Percentiles rank a stretch among this genome's conserved stretches.
These are phyloP conservation scores for Anthostomella pinea DNA, from an alignment of 2,329 filamentous ascomycete genomes.

Conservation along the genomic window DNA sequence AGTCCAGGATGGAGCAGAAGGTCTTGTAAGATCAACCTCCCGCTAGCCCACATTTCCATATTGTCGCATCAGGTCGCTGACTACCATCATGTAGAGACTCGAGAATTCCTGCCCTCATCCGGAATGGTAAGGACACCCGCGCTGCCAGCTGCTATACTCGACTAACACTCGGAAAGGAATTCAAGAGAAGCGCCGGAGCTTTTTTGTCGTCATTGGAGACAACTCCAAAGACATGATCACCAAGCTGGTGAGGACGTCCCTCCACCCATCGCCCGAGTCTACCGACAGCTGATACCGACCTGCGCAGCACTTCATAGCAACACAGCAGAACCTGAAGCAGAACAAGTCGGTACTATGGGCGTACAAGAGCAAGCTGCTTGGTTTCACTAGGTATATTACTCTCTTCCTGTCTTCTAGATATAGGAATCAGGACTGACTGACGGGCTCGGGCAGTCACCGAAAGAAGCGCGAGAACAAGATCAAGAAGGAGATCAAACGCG, in stretches of 20 bases:
- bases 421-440: neutral
- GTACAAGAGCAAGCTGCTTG: constrained; percentile 95
- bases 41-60: too few species aligned
- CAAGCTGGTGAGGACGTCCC: constrained; percentile 50
- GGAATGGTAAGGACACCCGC: constrained; percentile 89
- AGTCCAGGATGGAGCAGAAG: constrained; percentile 26
- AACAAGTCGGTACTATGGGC: constrained; percentile 98
- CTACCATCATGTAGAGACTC: constrained; percentile 60
- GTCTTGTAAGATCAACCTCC: constrained; percentile 25
- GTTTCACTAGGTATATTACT: constrained; percentile 61
- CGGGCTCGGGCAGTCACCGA: constrained; percentile 61
- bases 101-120: constrained; percentile 85
- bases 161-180: too few species aligned
- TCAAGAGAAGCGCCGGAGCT: too few species aligned
- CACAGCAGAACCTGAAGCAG: constrained; percentile 83
- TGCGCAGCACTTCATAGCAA: constrained; percentile 78
- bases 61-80: too few species aligned
- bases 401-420: neutral
- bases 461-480: constrained; percentile 99
- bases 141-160: too few species aligned
- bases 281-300: neutral
- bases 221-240: constrained; percentile 92
- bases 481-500: constrained; percentile 95
- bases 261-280: too few species aligned
- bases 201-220: too few species aligned